A percentile compares a stretch with the other conserved stretches of the same genome.
phyloP scores from a whole-genome alignment of 2,329 filamentous ascomycete species.

The Trichoderma afroharzianum region DNA sequence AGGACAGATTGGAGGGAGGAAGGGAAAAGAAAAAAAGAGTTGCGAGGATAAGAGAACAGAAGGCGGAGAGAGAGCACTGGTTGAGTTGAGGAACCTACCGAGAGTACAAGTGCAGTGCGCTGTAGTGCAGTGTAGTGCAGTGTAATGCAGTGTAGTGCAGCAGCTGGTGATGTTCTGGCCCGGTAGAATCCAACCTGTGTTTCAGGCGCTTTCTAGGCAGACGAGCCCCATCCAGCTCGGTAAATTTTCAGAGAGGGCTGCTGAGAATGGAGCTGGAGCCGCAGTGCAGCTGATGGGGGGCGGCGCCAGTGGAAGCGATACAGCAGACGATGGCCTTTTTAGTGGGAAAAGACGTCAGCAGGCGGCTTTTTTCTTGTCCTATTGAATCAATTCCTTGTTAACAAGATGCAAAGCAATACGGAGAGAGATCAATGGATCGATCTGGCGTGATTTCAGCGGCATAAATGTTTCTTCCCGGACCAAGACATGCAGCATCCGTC shows the following conservation, averaged over 20 bases:
- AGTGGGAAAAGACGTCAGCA: background rate
- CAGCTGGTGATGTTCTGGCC: background rate
- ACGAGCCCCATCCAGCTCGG: background rate
- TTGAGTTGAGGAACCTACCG: background rate
- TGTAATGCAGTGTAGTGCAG: background rate
- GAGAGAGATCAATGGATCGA: background rate
- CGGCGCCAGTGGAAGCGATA: background rate
- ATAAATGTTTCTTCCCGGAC: background rate
- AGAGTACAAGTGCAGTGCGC: background rate
- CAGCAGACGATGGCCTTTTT: background rate
- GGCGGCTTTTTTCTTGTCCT: background rate
- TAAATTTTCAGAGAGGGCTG: background rate
- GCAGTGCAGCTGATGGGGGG: background rate
- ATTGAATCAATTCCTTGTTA: background rate
- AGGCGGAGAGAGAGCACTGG: background rate
- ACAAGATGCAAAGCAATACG: background rate
- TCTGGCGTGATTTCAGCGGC: background rate
- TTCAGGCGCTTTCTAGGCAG: conserved; percentile 5
- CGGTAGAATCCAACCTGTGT: background rate
- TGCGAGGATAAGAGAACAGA: background rate
- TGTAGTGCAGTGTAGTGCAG: background rate
- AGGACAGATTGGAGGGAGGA: background rate
- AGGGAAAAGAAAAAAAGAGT: background rate
- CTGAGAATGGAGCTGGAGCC: conserved; percentile 2
- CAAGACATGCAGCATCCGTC: background rate